Evolutionary conservation across 176 grass and related monocot genomes (phyloP), one percentile per base, ranked within the genome.

Genomic region (Carex littledalei): DNA sequence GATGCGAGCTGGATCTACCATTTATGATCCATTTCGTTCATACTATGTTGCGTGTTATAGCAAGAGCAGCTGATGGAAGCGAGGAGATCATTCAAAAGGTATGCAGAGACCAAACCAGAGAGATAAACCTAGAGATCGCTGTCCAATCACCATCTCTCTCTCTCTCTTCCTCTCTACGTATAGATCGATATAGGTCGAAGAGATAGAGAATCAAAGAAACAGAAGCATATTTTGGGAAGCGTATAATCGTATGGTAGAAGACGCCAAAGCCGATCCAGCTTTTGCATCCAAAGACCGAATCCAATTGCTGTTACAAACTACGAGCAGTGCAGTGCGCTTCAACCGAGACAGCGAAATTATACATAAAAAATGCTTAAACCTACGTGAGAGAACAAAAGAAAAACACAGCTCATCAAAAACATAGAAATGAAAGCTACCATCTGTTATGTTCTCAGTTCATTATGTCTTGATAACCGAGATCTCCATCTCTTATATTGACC

Each of bases 71-170:
- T 84, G 56, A 95, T 93, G 84, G 75, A 80, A 21, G 43, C 52
- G 84, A 93, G 89, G 84, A 93, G 86, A 93, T 93, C 94, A 84
- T 84, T 61, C 86, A 86, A 94, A 94, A 94, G 84, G 81, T 87
- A 70, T 31, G 70, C 90, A 92, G 85, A 91, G 85, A 91, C 86
- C 92, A 50, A 47, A 74, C 85, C 91, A 93, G 90, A 94, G 90
- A 94, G 90, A 85, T 88, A 86, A 89, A 71, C 90, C 92, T 94
- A 92, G 90, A 92, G 88, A 94, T 94, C 83, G 89, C 76, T 67
- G 86, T 94, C 90, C 87, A 85, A 76, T 83, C 84, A 82, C 53
- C 54, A 2, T 15, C 15, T 31, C 17, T 50, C 71, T 52, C 45
- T 75, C 45, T 78, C 18, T 12, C 73, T 63, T 2, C 71, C 85